Evolutionary conservation across 768 basidiomycete species (phyloP).

Genomic region (Phylloporus sp.): DNA sequence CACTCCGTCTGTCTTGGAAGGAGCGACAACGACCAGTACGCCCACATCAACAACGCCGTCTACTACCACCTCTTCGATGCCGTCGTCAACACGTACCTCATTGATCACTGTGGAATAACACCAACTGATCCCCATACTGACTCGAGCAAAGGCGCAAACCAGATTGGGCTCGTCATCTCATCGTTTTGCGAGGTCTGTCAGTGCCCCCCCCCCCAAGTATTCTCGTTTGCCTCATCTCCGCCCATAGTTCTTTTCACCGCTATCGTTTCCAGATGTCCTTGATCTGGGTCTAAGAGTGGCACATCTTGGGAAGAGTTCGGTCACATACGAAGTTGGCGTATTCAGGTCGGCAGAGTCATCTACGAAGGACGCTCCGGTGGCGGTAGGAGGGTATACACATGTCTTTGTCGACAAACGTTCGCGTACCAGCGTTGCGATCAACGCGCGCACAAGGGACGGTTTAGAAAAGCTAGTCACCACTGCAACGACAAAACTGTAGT

Average conservation of each 20-base stretch:
- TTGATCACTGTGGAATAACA: constrained; percentile 54
- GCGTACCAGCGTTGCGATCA: constrained; percentile 54
- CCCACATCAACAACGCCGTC: constrained; percentile 75
- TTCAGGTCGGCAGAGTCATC: too few relatives aligned
- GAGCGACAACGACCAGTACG: constrained; percentile 87
- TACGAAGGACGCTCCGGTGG: constrained; percentile 33
- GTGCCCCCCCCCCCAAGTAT: background rate
- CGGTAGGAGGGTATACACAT: constrained; percentile 66
- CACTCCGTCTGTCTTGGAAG: constrained; percentile 33
- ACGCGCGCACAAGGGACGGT: constrained; percentile 39
- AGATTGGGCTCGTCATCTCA: constrained; percentile 75
- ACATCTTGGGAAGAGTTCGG: constrained; percentile 70
- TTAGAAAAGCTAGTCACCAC: constrained; percentile 27
- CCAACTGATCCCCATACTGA: constrained; percentile 39
- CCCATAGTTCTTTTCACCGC: constrained; percentile 62
- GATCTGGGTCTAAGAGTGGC: constrained; percentile 67
- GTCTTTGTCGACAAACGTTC: constrained; percentile 70
- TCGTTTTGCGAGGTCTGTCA: constrained; percentile 61
- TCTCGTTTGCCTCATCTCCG: background rate
- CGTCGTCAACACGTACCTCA: constrained; percentile 75
- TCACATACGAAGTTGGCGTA: constrained; percentile 75
- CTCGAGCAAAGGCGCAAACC: constrained; percentile 14
- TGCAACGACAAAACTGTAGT: constrained; percentile 18
- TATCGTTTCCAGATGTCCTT: constrained; percentile 69
- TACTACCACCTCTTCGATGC: constrained; percentile 85